phyloP scores from a whole-genome alignment of 768 basidiomycete genomes.

The Boletus barrowsii region DNA sequence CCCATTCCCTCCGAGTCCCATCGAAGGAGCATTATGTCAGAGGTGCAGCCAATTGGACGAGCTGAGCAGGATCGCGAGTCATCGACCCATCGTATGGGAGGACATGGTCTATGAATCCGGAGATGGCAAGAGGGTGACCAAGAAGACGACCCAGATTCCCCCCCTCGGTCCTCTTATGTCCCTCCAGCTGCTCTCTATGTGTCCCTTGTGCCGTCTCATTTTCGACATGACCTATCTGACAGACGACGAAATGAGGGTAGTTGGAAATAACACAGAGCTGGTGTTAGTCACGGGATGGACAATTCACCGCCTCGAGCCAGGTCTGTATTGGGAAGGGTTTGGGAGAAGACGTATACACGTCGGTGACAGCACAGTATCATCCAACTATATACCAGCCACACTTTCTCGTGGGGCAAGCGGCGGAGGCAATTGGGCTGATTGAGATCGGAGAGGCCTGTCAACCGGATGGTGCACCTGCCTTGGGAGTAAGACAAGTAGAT shows the following conservation, averaged over 20 bases:
- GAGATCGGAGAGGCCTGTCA: not conserved
- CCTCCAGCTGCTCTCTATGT: constrained; percentile 6
- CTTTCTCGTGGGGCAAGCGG: not conserved
- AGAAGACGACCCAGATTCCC: not conserved
- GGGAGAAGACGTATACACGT: constrained; percentile 2
- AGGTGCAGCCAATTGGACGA: not conserved
- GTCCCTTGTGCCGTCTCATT: constrained; percentile 11
- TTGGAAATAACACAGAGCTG: not conserved
- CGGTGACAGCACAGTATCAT: not conserved
- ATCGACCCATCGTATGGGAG: constrained; percentile 1
- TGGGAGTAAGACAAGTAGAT: constrained; percentile 10
- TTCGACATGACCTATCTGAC: constrained; percentile 8
- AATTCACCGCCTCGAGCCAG: not conserved
- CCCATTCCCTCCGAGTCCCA: not conserved
- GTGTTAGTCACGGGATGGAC: constrained; percentile 1
- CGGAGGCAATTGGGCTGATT: constrained; percentile 7
- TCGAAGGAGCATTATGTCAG: not conserved
- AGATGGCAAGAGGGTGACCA: not conserved
- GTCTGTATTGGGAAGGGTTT: not conserved
- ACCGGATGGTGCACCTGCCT: not conserved
- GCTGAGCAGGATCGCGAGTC: not conserved
- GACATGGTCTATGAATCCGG: not conserved
- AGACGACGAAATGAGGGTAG: not conserved
- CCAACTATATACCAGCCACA: not conserved
- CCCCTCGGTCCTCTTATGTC: constrained; percentile 1